These are phyloP conservation scores for Suhomyces atakaporum DNA, from an alignment of 1,139 yeast species.

Conservation along the genomic window DNA sequence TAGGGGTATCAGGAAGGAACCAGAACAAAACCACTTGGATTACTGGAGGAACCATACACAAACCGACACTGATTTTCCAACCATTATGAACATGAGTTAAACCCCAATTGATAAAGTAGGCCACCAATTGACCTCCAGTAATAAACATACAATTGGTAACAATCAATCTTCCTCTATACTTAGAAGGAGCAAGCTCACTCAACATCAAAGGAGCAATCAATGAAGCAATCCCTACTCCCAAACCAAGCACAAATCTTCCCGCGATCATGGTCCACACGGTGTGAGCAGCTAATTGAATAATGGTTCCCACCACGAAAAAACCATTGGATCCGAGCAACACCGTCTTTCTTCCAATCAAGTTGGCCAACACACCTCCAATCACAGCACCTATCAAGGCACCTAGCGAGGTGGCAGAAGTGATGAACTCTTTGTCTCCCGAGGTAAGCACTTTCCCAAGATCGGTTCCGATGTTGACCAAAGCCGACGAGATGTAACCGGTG, in stretches of 20 bases:
- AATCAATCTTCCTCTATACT: slow-evolving; percentile 84
- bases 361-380: slow-evolving; percentile 78
- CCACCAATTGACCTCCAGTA: slow-evolving; percentile 90
- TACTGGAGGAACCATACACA: slow-evolving; percentile 85
- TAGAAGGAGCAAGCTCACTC: slow-evolving; percentile 88
- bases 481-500: slow-evolving; percentile 93
- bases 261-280: slow-evolving; percentile 88
- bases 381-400: slow-evolving; percentile 86
- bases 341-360: slow-evolving; percentile 77
- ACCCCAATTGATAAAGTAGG: slow-evolving; percentile 93
- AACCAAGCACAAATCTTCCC: slow-evolving; percentile 91
- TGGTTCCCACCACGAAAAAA: slow-evolving; percentile 79
- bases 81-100: slow-evolving; percentile 72
- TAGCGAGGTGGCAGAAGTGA: slow-evolving; percentile 92
- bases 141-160: slow-evolving; percentile 68
- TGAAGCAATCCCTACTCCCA: slow-evolving; percentile 95
- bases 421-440: slow-evolving; percentile 79
- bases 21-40: slow-evolving; percentile 73
- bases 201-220: slow-evolving; percentile 88
- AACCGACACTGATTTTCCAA: slow-evolving; percentile 91
- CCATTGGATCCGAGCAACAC: slow-evolving; percentile 78
- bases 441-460: slow-evolving; percentile 61
- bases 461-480: slow-evolving; percentile 78
- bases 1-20: slow-evolving; percentile 94
- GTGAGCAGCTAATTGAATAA: slow-evolving; percentile 76